Evolutionary conservation across 176 grass and related monocot genomes (phyloP).

Genomic region (Cymbopogon citratus): DNA sequence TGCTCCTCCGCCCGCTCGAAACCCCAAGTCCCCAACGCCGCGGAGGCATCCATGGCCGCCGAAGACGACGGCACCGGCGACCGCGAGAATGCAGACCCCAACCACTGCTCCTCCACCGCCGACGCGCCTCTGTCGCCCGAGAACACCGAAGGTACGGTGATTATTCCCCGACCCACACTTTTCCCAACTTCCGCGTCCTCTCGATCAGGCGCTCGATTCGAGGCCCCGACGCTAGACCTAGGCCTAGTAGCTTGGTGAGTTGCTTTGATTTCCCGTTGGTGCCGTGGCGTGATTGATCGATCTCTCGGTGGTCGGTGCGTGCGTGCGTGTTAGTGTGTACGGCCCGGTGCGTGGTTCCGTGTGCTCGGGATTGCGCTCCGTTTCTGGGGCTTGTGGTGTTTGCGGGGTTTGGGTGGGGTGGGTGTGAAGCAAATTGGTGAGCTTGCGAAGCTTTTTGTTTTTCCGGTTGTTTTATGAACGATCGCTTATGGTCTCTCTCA

Average conservation of each 20-base stretch:
- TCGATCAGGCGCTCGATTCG: background rate
- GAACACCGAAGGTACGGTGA: conserved; percentile 58
- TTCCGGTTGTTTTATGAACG: background rate
- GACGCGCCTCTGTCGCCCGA: conserved; percentile 48
- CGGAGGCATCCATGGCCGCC: conserved; percentile 25
- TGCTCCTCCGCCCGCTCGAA: background rate
- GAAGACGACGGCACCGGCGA: conserved; percentile 38
- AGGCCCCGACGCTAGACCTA: background rate
- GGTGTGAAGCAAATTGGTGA: background rate
- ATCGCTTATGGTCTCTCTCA: background rate
- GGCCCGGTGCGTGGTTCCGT: background rate
- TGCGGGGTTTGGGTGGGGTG: background rate
- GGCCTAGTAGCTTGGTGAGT: background rate
- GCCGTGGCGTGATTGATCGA: background rate
- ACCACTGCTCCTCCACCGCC: conserved; percentile 41
- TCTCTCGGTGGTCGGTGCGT: background rate
- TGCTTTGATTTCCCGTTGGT: background rate
- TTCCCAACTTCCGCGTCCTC: background rate
- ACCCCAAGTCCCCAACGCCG: conserved; percentile 26
- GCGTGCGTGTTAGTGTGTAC: background rate
- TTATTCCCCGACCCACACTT: background rate
- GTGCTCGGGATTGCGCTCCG: background rate
- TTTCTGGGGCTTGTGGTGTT: background rate
- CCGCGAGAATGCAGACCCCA: conserved; percentile 46
- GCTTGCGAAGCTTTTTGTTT: background rate